phyloP scores from a whole-genome alignment of 495 filamentous ascomycete species.

The Pseudotulostoma volvatum region DNA sequence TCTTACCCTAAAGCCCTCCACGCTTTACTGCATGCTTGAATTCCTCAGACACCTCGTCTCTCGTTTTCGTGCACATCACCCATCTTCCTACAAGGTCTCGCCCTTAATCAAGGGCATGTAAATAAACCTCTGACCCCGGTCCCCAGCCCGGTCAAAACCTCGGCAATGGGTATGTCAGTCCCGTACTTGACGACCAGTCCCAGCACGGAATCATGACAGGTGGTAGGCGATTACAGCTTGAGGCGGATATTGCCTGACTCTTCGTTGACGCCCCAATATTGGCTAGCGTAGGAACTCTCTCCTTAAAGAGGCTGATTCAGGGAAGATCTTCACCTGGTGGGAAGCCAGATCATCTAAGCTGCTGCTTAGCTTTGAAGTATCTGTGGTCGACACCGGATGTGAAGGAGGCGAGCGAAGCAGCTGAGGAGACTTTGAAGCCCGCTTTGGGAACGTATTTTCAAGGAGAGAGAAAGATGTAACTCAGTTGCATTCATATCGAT shows the following conservation, averaged over 20 bases:
- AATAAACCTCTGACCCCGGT: conserved; percentile 26
- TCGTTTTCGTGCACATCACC: conserved; percentile 17
- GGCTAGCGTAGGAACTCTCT: conserved; percentile 5
- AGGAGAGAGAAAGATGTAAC: too few species aligned
- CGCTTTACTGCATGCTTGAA: conserved; percentile 15
- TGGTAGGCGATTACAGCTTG: conserved; percentile 7
- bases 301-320: conserved; percentile 7
- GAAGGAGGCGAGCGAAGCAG: too few species aligned
- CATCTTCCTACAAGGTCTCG: conserved; percentile 22
- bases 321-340: neutral
- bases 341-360: too few species aligned
- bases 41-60: conserved; percentile 22
- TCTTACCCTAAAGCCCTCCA: conserved; percentile 13
- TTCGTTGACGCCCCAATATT: conserved; percentile 10
- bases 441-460: too few species aligned
- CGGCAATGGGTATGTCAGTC: conserved; percentile 24
- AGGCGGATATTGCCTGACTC: conserved; percentile 5
- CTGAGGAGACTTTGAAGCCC: too few species aligned
- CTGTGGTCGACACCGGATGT: too few species aligned
- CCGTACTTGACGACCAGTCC: conserved; percentile 31
- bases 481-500: too few species aligned
- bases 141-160: conserved; percentile 31
- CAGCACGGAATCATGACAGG: conserved; percentile 24
- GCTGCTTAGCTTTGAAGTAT: too few species aligned
- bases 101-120: conserved; percentile 31